Conservation (phyloP, 2,329 filamentous ascomycete species). For the Trichoderma citrinoviride region DNA sequence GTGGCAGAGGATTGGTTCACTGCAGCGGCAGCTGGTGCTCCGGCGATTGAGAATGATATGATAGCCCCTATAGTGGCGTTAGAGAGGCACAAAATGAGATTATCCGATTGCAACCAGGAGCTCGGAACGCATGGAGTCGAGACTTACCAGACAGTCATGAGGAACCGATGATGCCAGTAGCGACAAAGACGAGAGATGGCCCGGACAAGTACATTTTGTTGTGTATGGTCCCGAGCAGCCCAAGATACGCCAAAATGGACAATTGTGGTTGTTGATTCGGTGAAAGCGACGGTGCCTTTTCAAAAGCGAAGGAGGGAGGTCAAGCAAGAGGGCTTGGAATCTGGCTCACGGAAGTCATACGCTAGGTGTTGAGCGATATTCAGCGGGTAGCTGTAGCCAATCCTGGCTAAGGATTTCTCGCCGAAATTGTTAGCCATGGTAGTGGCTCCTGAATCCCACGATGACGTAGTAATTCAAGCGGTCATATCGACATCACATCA, state of each 20-base stretch:
- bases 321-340: background rate
- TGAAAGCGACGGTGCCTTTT: background rate
- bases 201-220: constrained; percentile 28
- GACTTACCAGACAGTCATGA: constrained; percentile 38
- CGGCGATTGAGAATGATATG: constrained; percentile 37
- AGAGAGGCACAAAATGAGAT: background rate
- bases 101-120: background rate
- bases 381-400: background rate
- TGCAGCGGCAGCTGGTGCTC: constrained; percentile 34
- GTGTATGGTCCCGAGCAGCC: background rate
- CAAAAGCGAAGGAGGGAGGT: no score
- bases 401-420: no score
- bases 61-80: constrained; percentile 34
- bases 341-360: background rate
- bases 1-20: constrained; percentile 33
- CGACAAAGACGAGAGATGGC: constrained; percentile 36
- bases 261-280: background rate
- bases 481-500: background rate
- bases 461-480: background rate
- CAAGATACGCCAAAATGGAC: background rate
- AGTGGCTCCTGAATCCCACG: background rate
- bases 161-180: constrained; percentile 40
- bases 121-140: background rate
- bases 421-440: no score
- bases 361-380: background rate